Base-by-base conservation (phyloP, 2,329 filamentous ascomycete species). In the Alternaria metachromatica region DNA sequence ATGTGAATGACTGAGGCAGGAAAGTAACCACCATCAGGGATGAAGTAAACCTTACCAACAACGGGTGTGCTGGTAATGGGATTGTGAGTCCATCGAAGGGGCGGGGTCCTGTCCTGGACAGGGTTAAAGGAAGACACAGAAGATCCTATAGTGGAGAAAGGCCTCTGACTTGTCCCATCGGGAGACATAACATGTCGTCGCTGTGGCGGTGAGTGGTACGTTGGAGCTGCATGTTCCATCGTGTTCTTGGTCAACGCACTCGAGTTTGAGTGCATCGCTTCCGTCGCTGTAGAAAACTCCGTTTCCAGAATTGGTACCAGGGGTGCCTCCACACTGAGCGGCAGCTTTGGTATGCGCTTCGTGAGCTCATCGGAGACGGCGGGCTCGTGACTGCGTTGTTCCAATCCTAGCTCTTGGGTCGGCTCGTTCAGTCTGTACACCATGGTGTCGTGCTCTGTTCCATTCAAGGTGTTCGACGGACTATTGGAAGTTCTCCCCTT, bases 21-120 rank as follows among this genome's bases (percentile, higher is more conserved):
- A 15, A 71, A 59, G 8, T 46, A 13, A 4, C 23, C 23, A 11
- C 49, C 33, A 4, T 65, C 59, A 2, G 70, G 65, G 6, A 72
- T 37, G 37, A 58, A 71, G 50, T 68, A 72, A 7, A 72, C 56
- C 23, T 69, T 67, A 15, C 60, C 54, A 7, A 55, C 18, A 21
- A 46, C 20, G 1, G 30, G 48, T 21, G 6, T 12, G 10, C 33
- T 33, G 13, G 18, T 23, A 20, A 48, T 13, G 9, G 18, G 3
- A 21, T 26, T 12, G n/a, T 12, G 15, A 23, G 23, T 26, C 13
- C 15, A 6, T n/a, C 18, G 20, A 30, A 15, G 21, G 41, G 13
- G 41, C 15, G 25, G 25, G 7, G 20, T 12, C 6, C 30, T 5
- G 11, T 48, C 45, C 15, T 6, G 12, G 6, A 49, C 4, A 28